phyloP scores from a whole-genome alignment of 306 rosid genomes.

The Gastrolobium bilobum region DNA sequence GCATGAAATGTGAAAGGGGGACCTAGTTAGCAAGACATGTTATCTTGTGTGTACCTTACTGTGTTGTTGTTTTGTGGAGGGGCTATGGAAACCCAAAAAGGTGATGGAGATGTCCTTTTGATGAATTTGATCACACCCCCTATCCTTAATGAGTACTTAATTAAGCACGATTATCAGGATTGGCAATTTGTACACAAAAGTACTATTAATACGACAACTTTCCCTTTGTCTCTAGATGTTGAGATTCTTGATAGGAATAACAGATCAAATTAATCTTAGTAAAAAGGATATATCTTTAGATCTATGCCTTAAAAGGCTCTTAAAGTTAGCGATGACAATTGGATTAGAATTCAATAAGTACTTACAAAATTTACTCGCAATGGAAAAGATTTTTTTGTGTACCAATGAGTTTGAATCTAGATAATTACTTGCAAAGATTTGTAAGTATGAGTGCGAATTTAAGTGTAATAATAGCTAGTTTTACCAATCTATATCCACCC shows the following conservation, averaged over 20 bases:
- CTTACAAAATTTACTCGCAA: too few species aligned
- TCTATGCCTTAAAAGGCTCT: background rate
- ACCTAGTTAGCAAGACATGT: background rate
- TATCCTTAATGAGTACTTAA: background rate
- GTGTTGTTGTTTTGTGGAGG: background rate
- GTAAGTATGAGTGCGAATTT: too few species aligned
- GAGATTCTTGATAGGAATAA: background rate
- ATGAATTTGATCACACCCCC: background rate
- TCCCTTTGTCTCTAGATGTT: background rate
- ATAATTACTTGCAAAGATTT: too few species aligned
- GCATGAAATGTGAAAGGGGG: conserved; percentile 4
- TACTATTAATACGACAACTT: background rate
- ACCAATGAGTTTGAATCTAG: too few species aligned
- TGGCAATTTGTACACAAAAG: background rate
- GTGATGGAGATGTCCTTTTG: background rate
- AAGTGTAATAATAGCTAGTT: too few species aligned
- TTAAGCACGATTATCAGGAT: background rate
- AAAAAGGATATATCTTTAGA: background rate
- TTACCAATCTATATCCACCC: too few species aligned
- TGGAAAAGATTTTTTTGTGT: too few species aligned
- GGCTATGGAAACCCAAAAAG: background rate
- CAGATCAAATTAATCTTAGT: too few species aligned
- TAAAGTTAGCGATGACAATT: too few species aligned
- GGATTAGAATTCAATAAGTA: too few species aligned
- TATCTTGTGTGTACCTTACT: conserved; percentile 25